Evolutionary conservation across 176 grass and related monocot genomes (phyloP).

Genomic region (Phoenix dactylifera): DNA sequence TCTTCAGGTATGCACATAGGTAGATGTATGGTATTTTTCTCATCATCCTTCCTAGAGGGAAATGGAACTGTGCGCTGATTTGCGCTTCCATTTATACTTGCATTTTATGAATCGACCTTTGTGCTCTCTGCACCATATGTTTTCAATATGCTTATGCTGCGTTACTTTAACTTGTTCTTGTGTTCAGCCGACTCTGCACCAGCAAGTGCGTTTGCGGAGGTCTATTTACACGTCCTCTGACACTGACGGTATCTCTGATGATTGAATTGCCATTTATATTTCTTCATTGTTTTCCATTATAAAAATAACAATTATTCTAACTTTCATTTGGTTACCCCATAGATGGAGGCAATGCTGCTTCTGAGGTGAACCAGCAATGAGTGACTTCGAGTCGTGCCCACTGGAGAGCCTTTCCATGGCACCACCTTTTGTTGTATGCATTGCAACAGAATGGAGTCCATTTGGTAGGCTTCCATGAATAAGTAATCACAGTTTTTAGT

Average conservation of each 20-base stretch:
- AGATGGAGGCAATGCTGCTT: slow-evolving; percentile 48
- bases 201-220: slow-evolving; percentile 70
- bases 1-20: no score
- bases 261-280: background rate
- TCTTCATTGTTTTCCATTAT: no score
- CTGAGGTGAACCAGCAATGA: slow-evolving; percentile 67
- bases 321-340: background rate
- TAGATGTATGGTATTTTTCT: no score
- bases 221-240: slow-evolving; percentile 52
- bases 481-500: background rate
- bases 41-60: no score
- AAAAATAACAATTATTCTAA: no score
- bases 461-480: slow-evolving; percentile 14
- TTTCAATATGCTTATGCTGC: no score
- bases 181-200: slow-evolving; percentile 66
- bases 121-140: no score
- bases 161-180: no score
- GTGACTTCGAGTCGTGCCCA: background rate
- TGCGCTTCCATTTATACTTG: no score
- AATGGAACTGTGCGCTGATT: no score
- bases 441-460: background rate
- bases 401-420: background rate
- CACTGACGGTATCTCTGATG: slow-evolving; percentile 45
- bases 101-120: no score
- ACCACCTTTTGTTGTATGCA: background rate